A percentile compares a stretch with the other conserved stretches of the same genome.
Conservation (phyloP, 306 rosid genomes). For the Carpinus fangiana region DNA sequence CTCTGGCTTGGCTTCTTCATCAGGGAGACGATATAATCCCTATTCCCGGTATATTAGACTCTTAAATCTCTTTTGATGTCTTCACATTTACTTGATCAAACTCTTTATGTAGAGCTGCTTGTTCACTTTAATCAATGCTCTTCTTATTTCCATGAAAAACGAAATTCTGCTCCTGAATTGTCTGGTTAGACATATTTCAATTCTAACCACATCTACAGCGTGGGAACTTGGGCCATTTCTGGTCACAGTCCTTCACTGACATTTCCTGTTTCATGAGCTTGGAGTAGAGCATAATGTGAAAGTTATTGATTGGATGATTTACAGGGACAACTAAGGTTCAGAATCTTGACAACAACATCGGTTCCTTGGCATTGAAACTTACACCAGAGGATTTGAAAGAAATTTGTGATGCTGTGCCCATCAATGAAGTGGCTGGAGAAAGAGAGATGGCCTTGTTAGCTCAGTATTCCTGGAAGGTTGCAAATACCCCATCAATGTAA, state of each 20-base stretch:
- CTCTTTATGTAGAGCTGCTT: neutral
- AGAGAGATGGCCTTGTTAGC: constrained; percentile 39
- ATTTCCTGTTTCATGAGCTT: neutral
- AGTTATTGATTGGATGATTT: constrained; percentile 23
- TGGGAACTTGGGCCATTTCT: neutral
- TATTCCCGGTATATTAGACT: constrained; percentile 56
- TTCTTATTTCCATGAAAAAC: neutral
- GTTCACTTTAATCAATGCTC: neutral
- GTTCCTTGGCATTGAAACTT: constrained; percentile 55
- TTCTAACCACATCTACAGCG: neutral
- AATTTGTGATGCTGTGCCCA: constrained; percentile 60
- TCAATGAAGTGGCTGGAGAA: constrained; percentile 48
- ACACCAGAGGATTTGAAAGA: constrained; percentile 54
- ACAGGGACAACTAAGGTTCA: constrained; percentile 60
- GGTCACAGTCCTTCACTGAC: neutral
- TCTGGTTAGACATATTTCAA: neutral
- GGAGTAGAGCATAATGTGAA: constrained; percentile 11
- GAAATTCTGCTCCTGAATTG: neutral
- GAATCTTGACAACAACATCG: constrained; percentile 66
- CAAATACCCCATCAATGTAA: constrained; percentile 56
- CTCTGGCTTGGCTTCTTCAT: constrained; percentile 72
- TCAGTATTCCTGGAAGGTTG: constrained; percentile 41
- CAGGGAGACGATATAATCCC: constrained; percentile 67
- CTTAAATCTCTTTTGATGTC: neutral
- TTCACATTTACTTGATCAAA: constrained; percentile 11